Percentiles rank a stretch among this genome's conserved stretches.
These are phyloP conservation scores for Scytalidium sp. DNA, from an alignment of 2,329 filamentous ascomycete genomes.

Conservation along the genomic window DNA sequence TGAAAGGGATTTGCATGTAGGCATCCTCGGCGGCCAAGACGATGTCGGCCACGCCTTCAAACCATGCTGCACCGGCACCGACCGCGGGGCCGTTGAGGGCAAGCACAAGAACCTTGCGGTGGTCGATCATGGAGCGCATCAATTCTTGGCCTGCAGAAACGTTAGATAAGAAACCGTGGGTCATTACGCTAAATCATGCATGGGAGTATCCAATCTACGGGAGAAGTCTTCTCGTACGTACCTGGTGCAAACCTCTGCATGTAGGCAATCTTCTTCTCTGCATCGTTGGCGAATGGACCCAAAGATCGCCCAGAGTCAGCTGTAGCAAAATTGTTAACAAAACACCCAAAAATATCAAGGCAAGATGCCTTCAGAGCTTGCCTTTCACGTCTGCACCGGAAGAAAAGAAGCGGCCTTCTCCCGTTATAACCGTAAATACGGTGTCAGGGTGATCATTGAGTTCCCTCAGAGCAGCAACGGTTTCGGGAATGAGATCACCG, in stretches of 20 bases:
- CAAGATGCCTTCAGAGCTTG: too few relatives aligned
- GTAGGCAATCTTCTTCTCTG: slow-evolving; percentile 24
- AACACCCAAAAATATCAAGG: too few relatives aligned
- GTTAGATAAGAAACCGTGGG: too few relatives aligned
- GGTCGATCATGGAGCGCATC: slow-evolving; percentile 44
- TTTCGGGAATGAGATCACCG: slow-evolving; percentile 39
- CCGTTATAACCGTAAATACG: slow-evolving; percentile 47
- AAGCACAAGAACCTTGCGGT: slow-evolving; percentile 47
- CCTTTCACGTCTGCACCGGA: slow-evolving; percentile 46
- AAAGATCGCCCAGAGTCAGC: too few relatives aligned
- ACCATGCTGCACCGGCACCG: slow-evolving; percentile 49
- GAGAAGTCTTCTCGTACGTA: too few relatives aligned
- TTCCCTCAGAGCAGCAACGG: slow-evolving; percentile 38
- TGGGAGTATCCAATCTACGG: too few relatives aligned
- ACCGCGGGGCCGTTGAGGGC: slow-evolving; percentile 48
- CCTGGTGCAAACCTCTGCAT: slow-evolving; percentile 16
- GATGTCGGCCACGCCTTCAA: slow-evolving; percentile 45
- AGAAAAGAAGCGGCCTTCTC: slow-evolving; percentile 47
- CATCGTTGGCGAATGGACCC: slow-evolving; percentile 15
- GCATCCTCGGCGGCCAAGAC: slow-evolving; percentile 40
- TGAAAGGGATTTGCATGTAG: slow-evolving; percentile 47
- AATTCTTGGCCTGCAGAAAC: slow-evolving; percentile 28
- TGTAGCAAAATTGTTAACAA: too few relatives aligned
- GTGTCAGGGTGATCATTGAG: slow-evolving; percentile 45
- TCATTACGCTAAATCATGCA: too few relatives aligned